Conservation (phyloP, 2,329 filamentous ascomycete genomes). For the Alternaria rosae region DNA sequence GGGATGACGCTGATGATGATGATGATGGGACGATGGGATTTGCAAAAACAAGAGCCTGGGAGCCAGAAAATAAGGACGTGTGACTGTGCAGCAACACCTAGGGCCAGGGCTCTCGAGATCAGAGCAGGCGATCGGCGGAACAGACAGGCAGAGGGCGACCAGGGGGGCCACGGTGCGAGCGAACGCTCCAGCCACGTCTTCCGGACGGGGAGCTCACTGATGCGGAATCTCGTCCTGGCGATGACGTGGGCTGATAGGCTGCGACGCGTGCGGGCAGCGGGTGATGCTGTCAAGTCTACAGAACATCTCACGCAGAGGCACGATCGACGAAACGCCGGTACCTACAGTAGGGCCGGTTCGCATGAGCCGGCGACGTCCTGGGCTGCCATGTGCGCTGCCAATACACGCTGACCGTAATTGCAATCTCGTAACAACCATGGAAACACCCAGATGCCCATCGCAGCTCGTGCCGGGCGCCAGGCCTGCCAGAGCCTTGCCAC, state of each 20-base stretch:
- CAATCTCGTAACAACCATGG: constrained; percentile 1
- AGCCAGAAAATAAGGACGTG: constrained; percentile 14
- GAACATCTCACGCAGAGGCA: constrained; percentile 12
- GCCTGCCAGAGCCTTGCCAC: not conserved
- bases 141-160: not conserved
- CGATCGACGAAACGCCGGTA: constrained; percentile 14
- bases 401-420: not conserved
- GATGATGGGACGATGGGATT: constrained; percentile 8
- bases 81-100: constrained; percentile 10
- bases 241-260: constrained; percentile 7
- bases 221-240: constrained; percentile 6
- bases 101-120: constrained; percentile 5
- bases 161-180: not conserved
- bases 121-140: constrained; percentile 18
- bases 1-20: constrained; percentile 10
- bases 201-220: constrained; percentile 1
- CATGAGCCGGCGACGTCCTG: constrained; percentile 1
- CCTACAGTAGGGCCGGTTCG: constrained; percentile 19
- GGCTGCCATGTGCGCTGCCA: not conserved
- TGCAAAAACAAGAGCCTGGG: constrained; percentile 17
- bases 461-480: not conserved
- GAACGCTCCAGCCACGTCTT: constrained; percentile 5
- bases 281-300: constrained; percentile 15
- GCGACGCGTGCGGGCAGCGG: constrained; percentile 1
- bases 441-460: not conserved